Conservation (phyloP, 139 green algal species). For the Auxenochlorella pyrenoidosa region DNA sequence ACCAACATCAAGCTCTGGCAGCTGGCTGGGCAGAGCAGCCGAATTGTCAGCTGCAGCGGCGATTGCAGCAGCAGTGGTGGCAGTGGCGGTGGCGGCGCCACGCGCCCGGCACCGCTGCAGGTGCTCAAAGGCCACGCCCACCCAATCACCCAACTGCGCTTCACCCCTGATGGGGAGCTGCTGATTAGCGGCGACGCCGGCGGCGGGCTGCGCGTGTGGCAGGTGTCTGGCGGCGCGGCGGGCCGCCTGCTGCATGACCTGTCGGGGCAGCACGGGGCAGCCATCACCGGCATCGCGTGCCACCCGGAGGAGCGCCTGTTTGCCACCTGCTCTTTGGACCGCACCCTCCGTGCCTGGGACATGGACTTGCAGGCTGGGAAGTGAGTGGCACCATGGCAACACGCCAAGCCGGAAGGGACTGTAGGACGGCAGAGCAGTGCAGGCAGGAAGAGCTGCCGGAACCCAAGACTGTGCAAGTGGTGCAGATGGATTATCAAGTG, state of each 20-base stretch:
- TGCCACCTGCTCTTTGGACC: constrained; percentile 16
- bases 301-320: constrained; percentile 35
- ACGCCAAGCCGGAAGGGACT: no score
- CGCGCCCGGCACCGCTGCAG: neutral
- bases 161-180: constrained; percentile 23
- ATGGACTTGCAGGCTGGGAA: constrained; percentile 4
- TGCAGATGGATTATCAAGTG: no score
- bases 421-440: no score
- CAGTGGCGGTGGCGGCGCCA: no score
- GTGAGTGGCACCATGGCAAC: neutral
- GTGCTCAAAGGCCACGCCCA: constrained; percentile 16
- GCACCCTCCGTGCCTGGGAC: constrained; percentile 26
- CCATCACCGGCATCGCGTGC: constrained; percentile 11
- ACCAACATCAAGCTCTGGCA: constrained; percentile 31
- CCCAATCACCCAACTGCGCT: constrained; percentile 4
- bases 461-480: no score
- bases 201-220: constrained; percentile 29
- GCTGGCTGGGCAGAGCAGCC: neutral
- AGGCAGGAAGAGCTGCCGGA: no score
- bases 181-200: constrained; percentile 22
- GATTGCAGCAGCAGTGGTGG: neutral
- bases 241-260: constrained; percentile 25
- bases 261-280: neutral
- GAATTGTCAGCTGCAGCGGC: neutral
- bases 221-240: neutral